These are phyloP conservation scores for Metarhizium guizhouense DNA, from an alignment of 2,329 filamentous ascomycete genomes.

Conservation along the genomic window DNA sequence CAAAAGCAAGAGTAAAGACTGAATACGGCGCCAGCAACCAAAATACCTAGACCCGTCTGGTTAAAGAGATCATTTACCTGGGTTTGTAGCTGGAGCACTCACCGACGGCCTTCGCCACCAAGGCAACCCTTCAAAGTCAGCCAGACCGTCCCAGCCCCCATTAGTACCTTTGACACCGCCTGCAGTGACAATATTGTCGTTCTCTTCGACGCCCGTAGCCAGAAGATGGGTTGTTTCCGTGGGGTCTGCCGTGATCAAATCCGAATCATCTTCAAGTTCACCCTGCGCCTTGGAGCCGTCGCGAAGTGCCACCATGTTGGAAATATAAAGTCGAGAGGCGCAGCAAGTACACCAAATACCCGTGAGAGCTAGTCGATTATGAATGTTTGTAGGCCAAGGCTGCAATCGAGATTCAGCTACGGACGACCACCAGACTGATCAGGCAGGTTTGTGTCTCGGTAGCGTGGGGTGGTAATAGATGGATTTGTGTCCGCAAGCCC, in stretches of 20 bases:
- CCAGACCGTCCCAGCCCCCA: conserved; percentile 35
- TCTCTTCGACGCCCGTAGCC: neutral
- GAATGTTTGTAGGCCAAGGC: neutral
- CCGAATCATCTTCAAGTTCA: neutral
- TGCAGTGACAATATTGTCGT: conserved; percentile 1
- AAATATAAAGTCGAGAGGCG: neutral
- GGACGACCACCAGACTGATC: neutral
- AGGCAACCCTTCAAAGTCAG: conserved; percentile 51
- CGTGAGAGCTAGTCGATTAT: neutral
- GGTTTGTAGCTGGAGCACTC: conserved; percentile 16
- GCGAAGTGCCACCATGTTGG: neutral
- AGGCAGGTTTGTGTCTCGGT: neutral
- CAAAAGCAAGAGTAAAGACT: conserved; percentile 77
- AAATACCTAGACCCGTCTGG: conserved; percentile 47
- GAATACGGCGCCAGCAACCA: conserved; percentile 79
- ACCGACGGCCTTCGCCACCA: conserved; percentile 58
- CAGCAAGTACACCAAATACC: neutral
- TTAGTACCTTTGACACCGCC: conserved; percentile 12
- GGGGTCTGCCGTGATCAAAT: neutral
- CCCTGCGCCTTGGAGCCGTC: neutral
- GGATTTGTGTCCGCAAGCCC: neutral
- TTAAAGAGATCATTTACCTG: neutral
- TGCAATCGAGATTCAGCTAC: neutral
- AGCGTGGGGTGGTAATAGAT: neutral
- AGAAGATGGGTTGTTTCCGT: conserved; percentile 7